Conservation (phyloP, 345 rosid genomes). For the Pelargonium nanum region DNA sequence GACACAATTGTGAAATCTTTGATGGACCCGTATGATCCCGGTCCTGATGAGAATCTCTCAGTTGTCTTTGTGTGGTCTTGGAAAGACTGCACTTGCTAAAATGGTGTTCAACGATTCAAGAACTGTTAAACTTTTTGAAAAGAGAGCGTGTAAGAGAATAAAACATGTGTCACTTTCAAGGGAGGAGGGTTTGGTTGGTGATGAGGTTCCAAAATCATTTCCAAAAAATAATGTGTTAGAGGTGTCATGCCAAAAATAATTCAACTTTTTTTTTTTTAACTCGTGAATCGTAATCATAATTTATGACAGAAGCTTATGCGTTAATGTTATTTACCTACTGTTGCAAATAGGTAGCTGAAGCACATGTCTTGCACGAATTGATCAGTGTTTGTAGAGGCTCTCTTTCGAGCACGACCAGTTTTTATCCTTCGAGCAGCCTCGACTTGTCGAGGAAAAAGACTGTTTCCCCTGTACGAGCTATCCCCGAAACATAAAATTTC, state of each 20-base stretch:
- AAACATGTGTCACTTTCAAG: not conserved
- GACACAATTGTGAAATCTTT: slow-evolving; percentile 4
- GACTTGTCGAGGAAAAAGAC: no score
- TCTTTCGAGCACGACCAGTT: no score
- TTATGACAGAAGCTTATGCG: no score
- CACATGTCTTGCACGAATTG: no score
- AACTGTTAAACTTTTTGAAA: slow-evolving; percentile 5
- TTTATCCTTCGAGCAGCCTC: no score
- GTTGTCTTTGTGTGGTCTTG: slow-evolving; percentile 16
- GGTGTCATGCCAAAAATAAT: not conserved
- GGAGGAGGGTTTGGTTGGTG: not conserved
- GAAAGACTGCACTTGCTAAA: slow-evolving; percentile 20
- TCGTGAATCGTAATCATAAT: no score
- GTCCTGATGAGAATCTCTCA: not conserved
- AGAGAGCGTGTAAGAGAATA: slow-evolving; percentile 6
- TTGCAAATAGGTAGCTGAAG: no score
- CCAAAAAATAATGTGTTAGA: not conserved
- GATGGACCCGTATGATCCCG: not conserved
- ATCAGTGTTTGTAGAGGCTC: no score
- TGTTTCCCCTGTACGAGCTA: no score
- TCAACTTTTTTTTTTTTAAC: no score
- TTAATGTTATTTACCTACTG: no score
- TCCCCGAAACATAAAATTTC: no score
- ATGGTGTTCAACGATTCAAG: slow-evolving; percentile 13
- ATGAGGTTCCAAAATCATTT: not conserved